phyloP scores from a whole-genome alignment of 768 basidiomycete species.

The Agaricus blazei region DNA sequence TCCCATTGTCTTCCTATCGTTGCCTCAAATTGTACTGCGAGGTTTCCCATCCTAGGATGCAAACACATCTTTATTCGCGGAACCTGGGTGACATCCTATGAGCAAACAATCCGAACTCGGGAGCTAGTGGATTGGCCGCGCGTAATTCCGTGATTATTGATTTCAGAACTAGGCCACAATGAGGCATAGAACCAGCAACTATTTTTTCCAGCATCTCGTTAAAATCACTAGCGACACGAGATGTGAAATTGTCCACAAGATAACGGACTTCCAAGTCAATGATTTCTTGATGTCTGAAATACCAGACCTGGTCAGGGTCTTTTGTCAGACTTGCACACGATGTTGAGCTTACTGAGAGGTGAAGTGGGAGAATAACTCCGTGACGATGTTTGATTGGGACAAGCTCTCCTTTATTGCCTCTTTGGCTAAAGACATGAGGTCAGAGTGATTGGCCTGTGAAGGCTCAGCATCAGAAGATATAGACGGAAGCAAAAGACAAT shows the following conservation, averaged over 20 bases:
- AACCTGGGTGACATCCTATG: no score
- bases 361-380: slow-evolving; percentile 8
- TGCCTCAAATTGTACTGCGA: no score
- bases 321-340: no score
- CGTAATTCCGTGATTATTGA: background rate
- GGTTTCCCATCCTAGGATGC: no score
- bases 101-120: background rate
- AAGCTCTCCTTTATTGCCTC: slow-evolving; percentile 6
- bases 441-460: background rate
- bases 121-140: background rate
- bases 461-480: background rate
- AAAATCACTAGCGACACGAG: background rate
- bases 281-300: slow-evolving; percentile 5
- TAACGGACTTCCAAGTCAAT: slow-evolving; percentile 1
- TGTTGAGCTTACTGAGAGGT: slow-evolving; percentile 2
- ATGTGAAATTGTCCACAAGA: slow-evolving; percentile 3
- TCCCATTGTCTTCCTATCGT: no score
- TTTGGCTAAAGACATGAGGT: slow-evolving; percentile 1
- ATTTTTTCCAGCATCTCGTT: slow-evolving; percentile 3
- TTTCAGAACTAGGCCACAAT: background rate
- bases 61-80: no score
- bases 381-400: slow-evolving; percentile 3
- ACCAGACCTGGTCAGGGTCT: background rate
- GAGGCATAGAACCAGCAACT: background rate
- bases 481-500: background rate